Conservation (phyloP, 2,329 filamentous ascomycete genomes). For the Basipetospora chlamydospora region DNA sequence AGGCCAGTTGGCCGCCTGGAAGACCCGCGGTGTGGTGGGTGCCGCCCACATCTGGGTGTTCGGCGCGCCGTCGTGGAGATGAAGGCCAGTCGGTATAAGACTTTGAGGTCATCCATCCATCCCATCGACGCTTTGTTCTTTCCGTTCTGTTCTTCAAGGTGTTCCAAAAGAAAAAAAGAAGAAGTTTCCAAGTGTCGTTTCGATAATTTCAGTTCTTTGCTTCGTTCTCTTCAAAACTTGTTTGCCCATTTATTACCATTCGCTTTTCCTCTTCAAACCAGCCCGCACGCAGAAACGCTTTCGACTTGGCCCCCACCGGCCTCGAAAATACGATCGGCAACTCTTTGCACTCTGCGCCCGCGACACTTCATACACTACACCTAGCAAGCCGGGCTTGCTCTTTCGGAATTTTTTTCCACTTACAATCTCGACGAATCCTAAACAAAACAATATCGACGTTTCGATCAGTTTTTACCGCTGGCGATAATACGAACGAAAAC, state of each 20-base stretch:
- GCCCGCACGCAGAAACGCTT: too few relatives aligned
- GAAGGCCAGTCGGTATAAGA: slow-evolving; percentile 6
- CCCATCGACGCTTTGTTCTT: too few relatives aligned
- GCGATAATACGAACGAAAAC: too few relatives aligned
- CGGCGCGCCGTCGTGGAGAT: neutral
- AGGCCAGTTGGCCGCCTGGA: too few relatives aligned
- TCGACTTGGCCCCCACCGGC: too few relatives aligned
- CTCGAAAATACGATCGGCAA: neutral
- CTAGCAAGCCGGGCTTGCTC: slow-evolving; percentile 5
- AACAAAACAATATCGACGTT: slow-evolving; percentile 1
- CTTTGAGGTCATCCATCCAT: slow-evolving; percentile 4
- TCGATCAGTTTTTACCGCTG: too few relatives aligned
- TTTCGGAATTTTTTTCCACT: neutral
- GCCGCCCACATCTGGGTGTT: neutral
- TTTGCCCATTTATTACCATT: too few relatives aligned
- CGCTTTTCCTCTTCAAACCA: too few relatives aligned
- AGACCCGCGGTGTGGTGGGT: neutral
- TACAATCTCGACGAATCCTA: neutral
- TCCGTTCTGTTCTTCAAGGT: too few relatives aligned
- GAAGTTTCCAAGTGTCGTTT: slow-evolving; percentile 5
- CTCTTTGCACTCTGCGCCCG: too few relatives aligned
- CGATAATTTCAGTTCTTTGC: neutral
- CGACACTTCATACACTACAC: too few relatives aligned
- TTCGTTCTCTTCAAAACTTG: slow-evolving; percentile 1
- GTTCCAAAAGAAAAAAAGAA: too few relatives aligned